Conservation (phyloP, 805 yeast species). For the Priceomyces carsonii region DNA sequence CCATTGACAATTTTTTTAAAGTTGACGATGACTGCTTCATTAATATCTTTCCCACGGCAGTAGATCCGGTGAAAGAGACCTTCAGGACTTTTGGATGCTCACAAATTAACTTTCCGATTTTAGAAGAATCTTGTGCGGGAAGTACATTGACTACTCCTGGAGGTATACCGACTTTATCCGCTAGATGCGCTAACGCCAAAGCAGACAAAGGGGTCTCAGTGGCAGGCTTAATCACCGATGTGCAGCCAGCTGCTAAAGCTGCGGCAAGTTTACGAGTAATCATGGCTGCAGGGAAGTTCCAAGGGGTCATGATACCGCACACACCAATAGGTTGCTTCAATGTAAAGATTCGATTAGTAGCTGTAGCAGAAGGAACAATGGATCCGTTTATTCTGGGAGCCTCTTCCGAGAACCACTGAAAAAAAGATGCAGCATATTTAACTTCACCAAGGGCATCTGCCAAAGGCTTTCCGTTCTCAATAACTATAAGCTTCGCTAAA, state of each 20-base stretch:
- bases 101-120: conserved; percentile 55
- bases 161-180: conserved; percentile 70
- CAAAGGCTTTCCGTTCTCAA: conserved; percentile 75
- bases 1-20: conserved; percentile 60
- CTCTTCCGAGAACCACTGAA: conserved; percentile 88
- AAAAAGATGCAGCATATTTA: conserved; percentile 67
- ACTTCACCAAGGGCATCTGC: conserved; percentile 76
- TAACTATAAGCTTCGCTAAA: conserved; percentile 60
- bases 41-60: conserved; percentile 58
- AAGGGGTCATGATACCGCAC: conserved; percentile 76
- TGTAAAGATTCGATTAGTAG: conserved; percentile 53
- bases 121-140: conserved; percentile 47
- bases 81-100: conserved; percentile 49
- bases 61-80: conserved; percentile 66
- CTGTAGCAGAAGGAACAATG: conserved; percentile 54
- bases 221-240: conserved; percentile 77
- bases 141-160: conserved; percentile 67
- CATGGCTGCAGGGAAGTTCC: conserved; percentile 86
- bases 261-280: conserved; percentile 74
- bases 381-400: conserved; percentile 76
- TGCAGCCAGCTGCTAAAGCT: conserved; percentile 78
- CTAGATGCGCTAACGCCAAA: conserved; percentile 61
- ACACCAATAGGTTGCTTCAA: conserved; percentile 79
- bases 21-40: conserved; percentile 59
- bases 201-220: conserved; percentile 75